A percentile compares a stretch with the other conserved stretches of the same genome.
Conservation (phyloP, 352 stramenopile genomes). For the Pythium brachiatum region DNA sequence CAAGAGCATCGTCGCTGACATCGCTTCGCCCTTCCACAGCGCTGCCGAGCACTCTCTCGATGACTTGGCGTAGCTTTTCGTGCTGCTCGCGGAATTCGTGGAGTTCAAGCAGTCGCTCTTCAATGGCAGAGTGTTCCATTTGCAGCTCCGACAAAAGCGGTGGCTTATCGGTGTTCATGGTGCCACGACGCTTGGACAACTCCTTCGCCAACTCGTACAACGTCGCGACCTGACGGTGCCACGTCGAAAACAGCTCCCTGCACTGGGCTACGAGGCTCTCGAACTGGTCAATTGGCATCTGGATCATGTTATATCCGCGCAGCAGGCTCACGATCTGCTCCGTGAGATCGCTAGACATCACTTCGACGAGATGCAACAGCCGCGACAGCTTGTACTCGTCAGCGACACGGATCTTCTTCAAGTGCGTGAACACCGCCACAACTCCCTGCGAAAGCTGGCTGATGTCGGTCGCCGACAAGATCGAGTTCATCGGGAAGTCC, state of each 20-base stretch:
- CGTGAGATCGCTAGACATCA: conserved; percentile 85
- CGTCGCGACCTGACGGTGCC: conserved; percentile 76
- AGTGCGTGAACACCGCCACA: conserved; percentile 79
- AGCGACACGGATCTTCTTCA: conserved; percentile 89
- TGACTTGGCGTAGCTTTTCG: conserved; percentile 86
- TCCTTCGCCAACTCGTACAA: conserved; percentile 89
- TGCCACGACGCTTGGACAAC: conserved; percentile 79
- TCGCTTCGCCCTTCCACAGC: conserved; percentile 49
- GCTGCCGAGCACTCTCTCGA: conserved; percentile 79
- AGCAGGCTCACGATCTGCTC: conserved; percentile 81
- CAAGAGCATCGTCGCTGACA: conserved; percentile 74
- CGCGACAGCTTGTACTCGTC: conserved; percentile 87
- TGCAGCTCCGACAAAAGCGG: conserved; percentile 77
- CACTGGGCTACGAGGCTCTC: conserved; percentile 70
- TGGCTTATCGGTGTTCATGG: conserved; percentile 80
- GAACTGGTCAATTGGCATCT: conserved; percentile 84
- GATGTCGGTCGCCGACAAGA: conserved; percentile 88
- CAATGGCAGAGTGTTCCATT: conserved; percentile 83
- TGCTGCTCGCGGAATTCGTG: conserved; percentile 91
- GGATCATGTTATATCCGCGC: conserved; percentile 80
- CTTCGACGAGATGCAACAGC: conserved; percentile 76
- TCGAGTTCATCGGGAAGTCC: conserved; percentile 91
- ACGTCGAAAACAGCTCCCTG: conserved; percentile 85
- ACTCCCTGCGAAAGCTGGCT: conserved; percentile 80
- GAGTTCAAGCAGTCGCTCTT: conserved; percentile 87